A percentile compares a stretch with the other conserved stretches of the same genome.
Evolutionary conservation across 371 early-diverging fungal genomes (phyloP).

Genomic region (Syncephalastrum racemosum): DNA sequence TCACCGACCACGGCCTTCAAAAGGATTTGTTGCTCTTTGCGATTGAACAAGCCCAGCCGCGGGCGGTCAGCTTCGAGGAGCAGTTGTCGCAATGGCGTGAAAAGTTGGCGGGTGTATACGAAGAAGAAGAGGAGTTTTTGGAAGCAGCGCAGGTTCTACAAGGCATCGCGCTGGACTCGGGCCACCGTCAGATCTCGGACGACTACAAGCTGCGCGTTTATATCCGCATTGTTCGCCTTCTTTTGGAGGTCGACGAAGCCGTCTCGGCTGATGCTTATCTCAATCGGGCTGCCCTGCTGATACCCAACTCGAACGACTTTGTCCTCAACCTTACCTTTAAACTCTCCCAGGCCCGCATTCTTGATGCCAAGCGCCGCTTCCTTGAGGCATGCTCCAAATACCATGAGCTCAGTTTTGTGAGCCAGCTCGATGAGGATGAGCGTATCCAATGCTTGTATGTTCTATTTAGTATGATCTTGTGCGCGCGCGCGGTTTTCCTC

Average conservation of each 20-base stretch:
- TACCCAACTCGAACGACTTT: conserved; percentile 56
- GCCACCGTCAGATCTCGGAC: conserved; percentile 79
- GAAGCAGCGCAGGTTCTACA: conserved; percentile 80
- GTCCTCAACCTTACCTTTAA: conserved; percentile 61
- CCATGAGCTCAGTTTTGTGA: conserved; percentile 78
- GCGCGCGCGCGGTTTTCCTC: neutral
- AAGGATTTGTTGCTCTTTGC: conserved; percentile 56
- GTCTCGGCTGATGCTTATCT: conserved; percentile 79
- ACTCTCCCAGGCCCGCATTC: conserved; percentile 80
- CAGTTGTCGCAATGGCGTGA: conserved; percentile 79
- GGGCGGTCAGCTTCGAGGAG: conserved; percentile 88
- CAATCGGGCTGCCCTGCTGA: conserved; percentile 76
- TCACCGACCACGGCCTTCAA: conserved; percentile 42
- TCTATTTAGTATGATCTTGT: neutral
- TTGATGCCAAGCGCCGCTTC: conserved; percentile 85
- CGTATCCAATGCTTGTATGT: conserved; percentile 65
- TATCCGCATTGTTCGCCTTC: conserved; percentile 80
- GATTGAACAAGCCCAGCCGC: conserved; percentile 58
- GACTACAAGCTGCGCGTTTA: conserved; percentile 81
- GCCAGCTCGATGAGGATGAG: conserved; percentile 64
- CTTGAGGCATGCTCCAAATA: conserved; percentile 85
- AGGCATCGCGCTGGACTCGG: conserved; percentile 85
- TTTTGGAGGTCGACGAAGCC: conserved; percentile 86
- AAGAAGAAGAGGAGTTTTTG: conserved; percentile 75
- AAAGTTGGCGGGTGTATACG: conserved; percentile 70